Conservation (phyloP, 768 basidiomycete species). For the Epithele typhae region DNA sequence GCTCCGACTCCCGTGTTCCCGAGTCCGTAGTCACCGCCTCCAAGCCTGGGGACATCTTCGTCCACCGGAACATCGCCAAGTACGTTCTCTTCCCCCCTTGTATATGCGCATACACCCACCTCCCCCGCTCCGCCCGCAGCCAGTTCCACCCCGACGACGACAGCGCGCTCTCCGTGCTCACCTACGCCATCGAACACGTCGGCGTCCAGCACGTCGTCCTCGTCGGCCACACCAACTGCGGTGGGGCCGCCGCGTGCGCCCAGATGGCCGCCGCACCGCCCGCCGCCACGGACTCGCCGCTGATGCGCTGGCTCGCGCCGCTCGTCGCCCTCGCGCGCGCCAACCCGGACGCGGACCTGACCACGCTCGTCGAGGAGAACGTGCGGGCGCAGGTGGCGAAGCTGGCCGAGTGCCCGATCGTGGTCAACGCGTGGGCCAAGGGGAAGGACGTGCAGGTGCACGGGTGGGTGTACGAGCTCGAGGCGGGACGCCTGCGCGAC, state of each 20-base stretch:
- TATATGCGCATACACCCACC: background rate
- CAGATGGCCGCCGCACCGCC: constrained; percentile 37
- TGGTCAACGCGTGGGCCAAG: constrained; percentile 23
- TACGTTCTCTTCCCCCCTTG: constrained; percentile 31
- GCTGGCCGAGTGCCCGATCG: constrained; percentile 15
- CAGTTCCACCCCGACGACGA: constrained; percentile 73
- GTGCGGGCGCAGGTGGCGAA: constrained; percentile 31
- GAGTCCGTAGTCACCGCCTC: constrained; percentile 68
- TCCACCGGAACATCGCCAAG: constrained; percentile 88
- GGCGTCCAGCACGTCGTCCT: constrained; percentile 80
- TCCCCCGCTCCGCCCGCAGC: constrained; percentile 34
- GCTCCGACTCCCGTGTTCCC: constrained; percentile 82
- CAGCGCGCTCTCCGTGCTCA: constrained; percentile 65
- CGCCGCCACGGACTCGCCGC: constrained; percentile 28
- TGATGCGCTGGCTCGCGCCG: constrained; percentile 71
- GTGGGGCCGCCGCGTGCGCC: constrained; percentile 58
- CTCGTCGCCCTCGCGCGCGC: constrained; percentile 46
- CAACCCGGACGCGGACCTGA: constrained; percentile 1
- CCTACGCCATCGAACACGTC: constrained; percentile 67
- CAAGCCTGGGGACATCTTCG: constrained; percentile 77
- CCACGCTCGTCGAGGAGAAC: constrained; percentile 51
- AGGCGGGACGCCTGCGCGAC: constrained; percentile 53
- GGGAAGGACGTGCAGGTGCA: constrained; percentile 27
- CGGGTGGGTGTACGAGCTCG: constrained; percentile 64
- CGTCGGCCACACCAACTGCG: constrained; percentile 82